Evolutionary conservation across 768 basidiomycete genomes (phyloP).

Genomic region (Russula sp.): DNA sequence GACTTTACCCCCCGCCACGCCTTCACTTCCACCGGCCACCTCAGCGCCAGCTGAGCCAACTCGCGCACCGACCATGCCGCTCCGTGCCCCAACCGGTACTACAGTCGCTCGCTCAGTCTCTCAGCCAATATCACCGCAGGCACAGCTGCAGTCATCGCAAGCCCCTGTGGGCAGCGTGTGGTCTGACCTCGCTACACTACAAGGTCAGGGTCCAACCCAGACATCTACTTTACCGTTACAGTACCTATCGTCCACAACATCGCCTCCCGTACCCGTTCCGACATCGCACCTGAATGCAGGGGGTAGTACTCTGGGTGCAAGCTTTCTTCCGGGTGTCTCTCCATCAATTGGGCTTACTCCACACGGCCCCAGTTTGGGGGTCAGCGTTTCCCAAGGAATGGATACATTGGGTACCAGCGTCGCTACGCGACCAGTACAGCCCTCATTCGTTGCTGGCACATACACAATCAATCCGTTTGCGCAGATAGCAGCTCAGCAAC

Average conservation of each 20-base stretch:
- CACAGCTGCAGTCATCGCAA: constrained; percentile 15
- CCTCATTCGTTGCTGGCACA: not conserved
- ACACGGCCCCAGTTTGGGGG: constrained; percentile 16
- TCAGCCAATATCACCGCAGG: constrained; percentile 31
- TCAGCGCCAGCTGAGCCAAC: constrained; percentile 6
- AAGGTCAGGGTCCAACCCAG: constrained; percentile 18
- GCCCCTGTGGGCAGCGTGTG: constrained; percentile 21
- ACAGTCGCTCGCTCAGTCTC: constrained; percentile 31
- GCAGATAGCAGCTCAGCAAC: constrained; percentile 22
- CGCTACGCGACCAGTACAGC: constrained; percentile 4
- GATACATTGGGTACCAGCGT: constrained; percentile 17
- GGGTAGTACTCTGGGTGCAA: too few relatives aligned
- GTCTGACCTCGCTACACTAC: constrained; percentile 27
- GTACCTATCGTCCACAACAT: constrained; percentile 19
- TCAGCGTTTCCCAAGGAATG: constrained; percentile 16
- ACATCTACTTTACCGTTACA: constrained; percentile 28
- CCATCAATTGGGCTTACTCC: constrained; percentile 24
- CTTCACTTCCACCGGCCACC: constrained; percentile 15
- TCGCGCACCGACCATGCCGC: not conserved
- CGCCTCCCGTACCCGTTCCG: constrained; percentile 22
- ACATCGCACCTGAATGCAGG: constrained; percentile 11
- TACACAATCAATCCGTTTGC: constrained; percentile 18
- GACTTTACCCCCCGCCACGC: constrained; percentile 22
- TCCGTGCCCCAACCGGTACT: not conserved
- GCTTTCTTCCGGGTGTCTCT: too few relatives aligned